Evolutionary conservation across 2,329 filamentous ascomycete genomes (phyloP).

Genomic region (Claviceps capensis): DNA sequence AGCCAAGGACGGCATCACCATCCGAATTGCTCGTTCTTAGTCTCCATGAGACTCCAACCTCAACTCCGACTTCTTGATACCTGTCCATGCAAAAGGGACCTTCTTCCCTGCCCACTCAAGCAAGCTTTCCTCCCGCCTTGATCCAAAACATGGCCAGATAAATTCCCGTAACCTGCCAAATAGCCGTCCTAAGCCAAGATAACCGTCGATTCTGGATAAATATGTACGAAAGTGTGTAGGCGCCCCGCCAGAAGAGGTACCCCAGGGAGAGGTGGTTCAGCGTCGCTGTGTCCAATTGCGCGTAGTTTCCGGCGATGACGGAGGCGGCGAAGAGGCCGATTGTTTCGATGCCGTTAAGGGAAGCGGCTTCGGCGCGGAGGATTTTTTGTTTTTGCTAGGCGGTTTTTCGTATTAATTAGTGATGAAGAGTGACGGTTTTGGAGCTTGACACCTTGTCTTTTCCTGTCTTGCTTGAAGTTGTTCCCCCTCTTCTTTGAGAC

Average conservation of each 20-base stretch:
- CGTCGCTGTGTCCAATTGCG: slow-evolving; percentile 21
- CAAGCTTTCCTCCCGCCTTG: slow-evolving; percentile 22
- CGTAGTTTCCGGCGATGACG: slow-evolving; percentile 31
- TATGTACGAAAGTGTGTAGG: slow-evolving; percentile 31
- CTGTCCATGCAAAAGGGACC: background rate
- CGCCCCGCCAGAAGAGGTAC: slow-evolving; percentile 26
- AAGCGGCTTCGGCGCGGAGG: slow-evolving; percentile 37
- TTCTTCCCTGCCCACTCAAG: background rate
- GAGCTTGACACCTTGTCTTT: too few relatives aligned
- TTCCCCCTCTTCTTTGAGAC: too few relatives aligned
- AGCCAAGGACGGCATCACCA: too few relatives aligned
- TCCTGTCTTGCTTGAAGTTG: too few relatives aligned
- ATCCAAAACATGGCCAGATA: slow-evolving; percentile 26
- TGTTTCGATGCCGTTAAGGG: slow-evolving; percentile 30
- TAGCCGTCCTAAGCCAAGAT: slow-evolving; percentile 22
- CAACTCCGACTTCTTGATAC: too few relatives aligned
- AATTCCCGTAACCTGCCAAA: slow-evolving; percentile 23
- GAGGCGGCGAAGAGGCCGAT: slow-evolving; percentile 28
- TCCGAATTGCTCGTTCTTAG: too few relatives aligned
- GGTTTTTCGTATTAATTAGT: too few relatives aligned
- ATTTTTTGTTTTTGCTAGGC: slow-evolving; percentile 37
- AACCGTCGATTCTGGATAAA: slow-evolving; percentile 25
- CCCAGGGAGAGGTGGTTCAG: slow-evolving; percentile 26
- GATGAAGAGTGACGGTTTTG: too few relatives aligned
- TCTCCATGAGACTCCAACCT: too few relatives aligned